Evolutionary conservation across 257 asterid genomes (phyloP), one percentile per base, ranked within the genome.

Genomic region (Datura wrightii): DNA sequence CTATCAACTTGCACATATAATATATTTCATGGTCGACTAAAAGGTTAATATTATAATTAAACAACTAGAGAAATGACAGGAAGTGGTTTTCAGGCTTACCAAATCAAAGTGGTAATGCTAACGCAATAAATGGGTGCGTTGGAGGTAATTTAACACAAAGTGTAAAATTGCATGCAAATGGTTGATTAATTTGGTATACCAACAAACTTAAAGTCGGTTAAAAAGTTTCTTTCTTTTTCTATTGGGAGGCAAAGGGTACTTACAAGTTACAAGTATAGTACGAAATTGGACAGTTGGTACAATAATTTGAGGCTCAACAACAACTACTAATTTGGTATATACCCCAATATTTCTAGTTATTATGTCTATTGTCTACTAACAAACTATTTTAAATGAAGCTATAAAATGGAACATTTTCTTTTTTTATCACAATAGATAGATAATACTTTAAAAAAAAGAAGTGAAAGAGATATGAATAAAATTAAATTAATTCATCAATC

Each of bases 241-340:
- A 74, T 48, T 48, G 5, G 60, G 24, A 6, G 81, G 81, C 60
- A 13, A 24, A 74, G 18, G 18, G 15, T 19, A 19, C 42, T 19
- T 10, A 11, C n/a, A 14, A 24, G 31, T 24, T 24, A 24, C 31
- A 56, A 19, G 39, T 8, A 36, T 36, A 66, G 50, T 37, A 37
- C 50, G 48, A 67, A 37, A 67, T 66, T n/a, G 2, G 76, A 66
- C 18, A 63, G 56, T 71, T 44, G 56, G 39, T 48, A 3, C 80
- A 48, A 7, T 74, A 48, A 48, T 24, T 74, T 74, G 80, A 48
- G 60, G 58, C 42, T 19, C 39, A 74, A 74, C 80, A 24, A 74
- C 8, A 11, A 50, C 11, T 19, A 48, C 31, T n/a, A 48, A 5
- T 9, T 48, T 19, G 42, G 19, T 19, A 71, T 19, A 42, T 19